Conservation (phyloP, 164 flowering plant species). For the Taxillus chinensis region DNA sequence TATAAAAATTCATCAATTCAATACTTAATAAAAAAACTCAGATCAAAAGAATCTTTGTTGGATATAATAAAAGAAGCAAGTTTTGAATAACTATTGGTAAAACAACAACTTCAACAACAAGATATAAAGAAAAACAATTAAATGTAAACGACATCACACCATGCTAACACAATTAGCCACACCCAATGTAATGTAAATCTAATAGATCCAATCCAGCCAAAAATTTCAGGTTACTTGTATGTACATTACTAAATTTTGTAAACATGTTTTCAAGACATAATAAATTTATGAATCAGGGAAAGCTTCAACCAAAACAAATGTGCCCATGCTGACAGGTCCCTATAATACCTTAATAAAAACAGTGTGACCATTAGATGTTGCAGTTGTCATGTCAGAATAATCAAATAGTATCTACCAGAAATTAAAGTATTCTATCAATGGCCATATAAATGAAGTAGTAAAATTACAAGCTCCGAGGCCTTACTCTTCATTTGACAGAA, state of each 20-base stretch:
- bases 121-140: background rate
- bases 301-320: background rate
- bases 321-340: background rate
- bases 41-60: background rate
- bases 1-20: too few species aligned
- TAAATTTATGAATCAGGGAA: background rate
- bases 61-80: background rate
- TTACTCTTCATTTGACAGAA: constrained; percentile 83
- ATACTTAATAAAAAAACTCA: background rate
- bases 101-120: background rate
- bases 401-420: background rate
- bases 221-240: background rate
- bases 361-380: background rate
- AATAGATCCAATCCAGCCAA: background rate
- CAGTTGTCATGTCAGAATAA: background rate
- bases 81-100: background rate
- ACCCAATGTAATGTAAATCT: background rate
- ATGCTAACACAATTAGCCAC: background rate
- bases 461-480: constrained; percentile 13
- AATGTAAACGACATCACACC: background rate
- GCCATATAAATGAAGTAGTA: background rate
- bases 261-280: background rate
- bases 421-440: background rate
- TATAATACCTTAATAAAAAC: too few species aligned
- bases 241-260: background rate